Evolutionary conservation across 73 alveolate genomes (phyloP).

Genomic region (Effrenium voratum): DNA sequence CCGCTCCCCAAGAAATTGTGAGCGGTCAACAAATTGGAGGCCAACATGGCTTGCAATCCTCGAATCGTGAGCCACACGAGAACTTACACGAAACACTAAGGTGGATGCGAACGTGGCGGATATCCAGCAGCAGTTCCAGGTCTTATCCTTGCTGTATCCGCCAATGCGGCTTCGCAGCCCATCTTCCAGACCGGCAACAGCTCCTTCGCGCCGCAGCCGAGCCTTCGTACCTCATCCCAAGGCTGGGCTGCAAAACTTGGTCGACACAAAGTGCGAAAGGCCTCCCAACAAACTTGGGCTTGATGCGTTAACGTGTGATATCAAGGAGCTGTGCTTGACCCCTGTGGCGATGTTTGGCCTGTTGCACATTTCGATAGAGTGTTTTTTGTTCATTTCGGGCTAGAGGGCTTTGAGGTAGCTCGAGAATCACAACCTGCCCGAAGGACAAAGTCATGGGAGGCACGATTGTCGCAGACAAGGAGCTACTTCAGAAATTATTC

Average conservation of each 20-base stretch:
- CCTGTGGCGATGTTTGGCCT: background rate
- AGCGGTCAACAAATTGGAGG: background rate
- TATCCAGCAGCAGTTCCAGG: slow-evolving; percentile 21
- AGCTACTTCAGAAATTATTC: slow-evolving; percentile 26
- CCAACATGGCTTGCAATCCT: background rate
- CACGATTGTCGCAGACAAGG: slow-evolving; percentile 48
- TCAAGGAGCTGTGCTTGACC: no score
- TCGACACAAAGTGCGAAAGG: background rate
- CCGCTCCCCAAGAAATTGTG: background rate
- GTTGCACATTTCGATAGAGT: background rate
- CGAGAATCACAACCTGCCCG: background rate
- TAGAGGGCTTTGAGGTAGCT: background rate
- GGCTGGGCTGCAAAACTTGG: background rate
- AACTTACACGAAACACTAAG: background rate
- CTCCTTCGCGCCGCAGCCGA: background rate
- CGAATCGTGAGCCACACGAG: background rate
- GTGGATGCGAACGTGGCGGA: background rate
- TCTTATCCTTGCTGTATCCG: slow-evolving; percentile 1
- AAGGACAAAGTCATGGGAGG: slow-evolving; percentile 64
- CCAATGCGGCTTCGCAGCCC: background rate
- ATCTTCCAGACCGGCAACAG: slow-evolving; percentile 3
- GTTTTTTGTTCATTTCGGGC: background rate
- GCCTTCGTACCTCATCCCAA: background rate
- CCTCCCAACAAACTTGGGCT: no score
- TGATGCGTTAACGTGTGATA: no score